Conservation (phyloP, 495 filamentous ascomycete genomes). For the Neurospora sp. region DNA sequence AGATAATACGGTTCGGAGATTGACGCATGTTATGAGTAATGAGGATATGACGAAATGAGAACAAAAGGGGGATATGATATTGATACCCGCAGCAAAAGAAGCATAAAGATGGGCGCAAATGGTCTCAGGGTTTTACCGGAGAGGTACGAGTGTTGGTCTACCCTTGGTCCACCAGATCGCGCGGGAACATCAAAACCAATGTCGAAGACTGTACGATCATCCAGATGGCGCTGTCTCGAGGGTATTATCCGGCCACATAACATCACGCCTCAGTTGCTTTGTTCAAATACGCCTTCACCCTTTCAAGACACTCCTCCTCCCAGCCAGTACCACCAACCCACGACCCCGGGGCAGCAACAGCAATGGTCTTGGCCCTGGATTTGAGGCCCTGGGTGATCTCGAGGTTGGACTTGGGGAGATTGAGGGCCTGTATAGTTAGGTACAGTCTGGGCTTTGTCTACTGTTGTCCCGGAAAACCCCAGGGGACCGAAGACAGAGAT, state of each 20-base stretch:
- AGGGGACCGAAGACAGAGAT: too few species aligned
- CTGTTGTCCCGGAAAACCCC: too few species aligned
- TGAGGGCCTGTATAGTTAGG: conserved; percentile 23
- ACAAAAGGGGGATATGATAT: neutral
- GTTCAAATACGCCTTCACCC: conserved; percentile 12
- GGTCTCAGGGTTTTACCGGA: neutral
- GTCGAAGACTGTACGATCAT: neutral
- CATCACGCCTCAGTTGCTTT: conserved; percentile 9
- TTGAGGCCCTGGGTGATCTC: conserved; percentile 54
- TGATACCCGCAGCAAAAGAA: neutral
- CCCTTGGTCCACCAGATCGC: neutral
- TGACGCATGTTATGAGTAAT: neutral
- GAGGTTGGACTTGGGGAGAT: conserved; percentile 53
- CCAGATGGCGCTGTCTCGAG: neutral
- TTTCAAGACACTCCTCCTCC: conserved; percentile 18
- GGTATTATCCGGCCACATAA: neutral
- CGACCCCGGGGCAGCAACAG: conserved; percentile 8
- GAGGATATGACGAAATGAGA: neutral
- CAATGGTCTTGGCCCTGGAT: conserved; percentile 48
- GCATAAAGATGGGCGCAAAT: neutral
- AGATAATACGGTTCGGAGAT: neutral
- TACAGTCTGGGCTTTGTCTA: neutral
- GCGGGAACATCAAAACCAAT: neutral
- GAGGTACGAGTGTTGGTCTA: neutral
- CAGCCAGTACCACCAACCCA: conserved; percentile 4